These are phyloP conservation scores for Neurospora sublineolata DNA, from an alignment of 495 filamentous ascomycete genomes.

Conservation along the genomic window DNA sequence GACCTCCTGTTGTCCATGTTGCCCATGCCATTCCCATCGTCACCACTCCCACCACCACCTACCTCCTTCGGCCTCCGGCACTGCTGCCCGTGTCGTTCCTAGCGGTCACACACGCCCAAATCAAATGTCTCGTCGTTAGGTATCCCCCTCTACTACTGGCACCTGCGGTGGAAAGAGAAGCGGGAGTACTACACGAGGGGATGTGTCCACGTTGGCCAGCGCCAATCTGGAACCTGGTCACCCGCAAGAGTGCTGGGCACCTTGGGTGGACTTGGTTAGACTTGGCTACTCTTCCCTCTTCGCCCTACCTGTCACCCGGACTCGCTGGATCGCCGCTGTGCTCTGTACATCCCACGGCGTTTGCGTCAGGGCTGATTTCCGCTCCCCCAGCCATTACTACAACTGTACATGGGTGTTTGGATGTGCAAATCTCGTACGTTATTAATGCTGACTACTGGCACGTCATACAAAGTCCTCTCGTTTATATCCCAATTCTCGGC, in stretches of 20 bases:
- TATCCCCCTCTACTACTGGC: neutral
- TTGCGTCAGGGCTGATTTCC: neutral
- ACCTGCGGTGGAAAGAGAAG: neutral
- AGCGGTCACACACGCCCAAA: neutral
- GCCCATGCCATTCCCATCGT: neutral
- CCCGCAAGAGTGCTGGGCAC: neutral
- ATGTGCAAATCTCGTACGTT: slow-evolving; percentile 9
- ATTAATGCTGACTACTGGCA: slow-evolving; percentile 16
- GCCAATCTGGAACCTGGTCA: neutral
- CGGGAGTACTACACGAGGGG: neutral
- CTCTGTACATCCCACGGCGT: neutral
- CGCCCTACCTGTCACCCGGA: neutral
- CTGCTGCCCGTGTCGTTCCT: neutral
- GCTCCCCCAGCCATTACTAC: neutral
- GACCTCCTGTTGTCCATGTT: neutral
- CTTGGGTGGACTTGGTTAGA: neutral
- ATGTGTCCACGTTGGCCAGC: neutral
- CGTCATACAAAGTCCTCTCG: slow-evolving; percentile 38
- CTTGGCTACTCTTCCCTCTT: neutral
- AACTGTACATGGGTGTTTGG: neutral
- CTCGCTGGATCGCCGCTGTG: slow-evolving; percentile 1
- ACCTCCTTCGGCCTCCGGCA: neutral
- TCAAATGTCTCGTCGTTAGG: neutral
- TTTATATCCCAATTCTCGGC: slow-evolving; percentile 48
- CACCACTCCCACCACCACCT: neutral